A percentile compares a stretch with the other conserved stretches of the same genome.
These are phyloP conservation scores for Salix arbutifolia DNA, from an alignment of 345 rosid genomes.

Conservation along the genomic window DNA sequence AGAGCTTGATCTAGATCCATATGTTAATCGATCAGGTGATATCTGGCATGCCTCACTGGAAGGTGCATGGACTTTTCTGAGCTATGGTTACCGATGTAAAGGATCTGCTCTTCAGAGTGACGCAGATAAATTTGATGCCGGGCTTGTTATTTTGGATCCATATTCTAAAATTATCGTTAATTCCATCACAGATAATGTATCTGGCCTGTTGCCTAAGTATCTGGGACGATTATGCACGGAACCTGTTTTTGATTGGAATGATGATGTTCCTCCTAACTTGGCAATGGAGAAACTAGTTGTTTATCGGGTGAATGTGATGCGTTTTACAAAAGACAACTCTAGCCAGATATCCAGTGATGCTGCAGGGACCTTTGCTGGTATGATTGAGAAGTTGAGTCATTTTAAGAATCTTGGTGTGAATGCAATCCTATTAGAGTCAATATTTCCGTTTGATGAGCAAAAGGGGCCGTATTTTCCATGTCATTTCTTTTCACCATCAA, in stretches of 20 bases:
- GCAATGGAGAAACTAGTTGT: constrained; percentile 61
- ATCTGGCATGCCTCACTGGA: constrained; percentile 78
- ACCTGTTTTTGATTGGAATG: constrained; percentile 76
- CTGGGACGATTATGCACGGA: constrained; percentile 50
- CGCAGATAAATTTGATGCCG: constrained; percentile 24
- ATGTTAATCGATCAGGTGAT: constrained; percentile 80
- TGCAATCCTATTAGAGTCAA: constrained; percentile 81
- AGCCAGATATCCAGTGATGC: constrained; percentile 49
- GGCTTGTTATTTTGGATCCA: constrained; percentile 62
- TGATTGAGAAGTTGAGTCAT: constrained; percentile 64
- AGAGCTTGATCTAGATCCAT: constrained; percentile 89
- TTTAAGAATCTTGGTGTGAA: constrained; percentile 72
- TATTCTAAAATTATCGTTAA: constrained; percentile 54
- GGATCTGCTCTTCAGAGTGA: constrained; percentile 29
- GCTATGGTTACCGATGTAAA: constrained; percentile 66
- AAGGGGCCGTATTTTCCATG: constrained; percentile 75
- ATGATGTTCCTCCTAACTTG: constrained; percentile 55
- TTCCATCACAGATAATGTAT: constrained; percentile 22
- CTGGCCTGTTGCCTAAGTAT: constrained; percentile 30
- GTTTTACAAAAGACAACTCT: constrained; percentile 67
- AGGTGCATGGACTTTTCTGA: constrained; percentile 40
- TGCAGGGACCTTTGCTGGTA: constrained; percentile 78
- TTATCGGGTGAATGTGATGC: constrained; percentile 67
- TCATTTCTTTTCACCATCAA: constrained; percentile 75
- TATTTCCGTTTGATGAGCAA: constrained; percentile 58